Evolutionary conservation across 192 early-diverging fungal species (phyloP), one percentile per base, ranked within the genome.

Genomic region (Backusella morwellensis): DNA sequence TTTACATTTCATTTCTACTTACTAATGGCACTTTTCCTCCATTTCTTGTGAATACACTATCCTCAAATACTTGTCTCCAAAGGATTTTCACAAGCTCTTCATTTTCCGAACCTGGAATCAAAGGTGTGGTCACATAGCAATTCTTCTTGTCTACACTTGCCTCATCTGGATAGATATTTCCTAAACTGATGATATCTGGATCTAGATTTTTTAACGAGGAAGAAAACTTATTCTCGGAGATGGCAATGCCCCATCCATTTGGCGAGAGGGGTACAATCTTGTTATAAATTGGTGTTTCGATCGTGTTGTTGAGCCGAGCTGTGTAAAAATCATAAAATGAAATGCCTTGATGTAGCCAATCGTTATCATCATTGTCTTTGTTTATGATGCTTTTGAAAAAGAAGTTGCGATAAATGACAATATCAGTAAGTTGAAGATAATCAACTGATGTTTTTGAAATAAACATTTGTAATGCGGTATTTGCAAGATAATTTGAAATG

Each of bases 251-350:
- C 12, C 32, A 32, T 15, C 26, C 70, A 9, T 12, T 44, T 11
- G 76, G 76, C 11, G 70, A 72, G 21, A 77, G 36, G 7, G 69
- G 54, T 3, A 72, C 68, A 14, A 70, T 77, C n/a, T 21, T 66
- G 70, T 77, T 77, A 54, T 70, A 77, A 12, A 72, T 66, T 7
- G 76, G 76, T 19, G 69, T 35, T 9, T 38, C 54, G 59, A 77
- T 72, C 14, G 76, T 77, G 15, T 77, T 40, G 32, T 77, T 66
- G 29, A 41, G n/a, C 0, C 76, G 70, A 19, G 76, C 76, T 5
- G 76, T 77, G 19, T 52, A 77, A 44, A 77, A 77, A 36, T 77
- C 76, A 72, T 56, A 77, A 52, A 77, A 77, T 2, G 76, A 72
- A 54, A 77, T 72, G 12, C 42, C 76, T 34, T 77, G 70, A 47